phyloP scores from a whole-genome alignment of 768 basidiomycete species.

The Pleurotus tuoliensis region DNA sequence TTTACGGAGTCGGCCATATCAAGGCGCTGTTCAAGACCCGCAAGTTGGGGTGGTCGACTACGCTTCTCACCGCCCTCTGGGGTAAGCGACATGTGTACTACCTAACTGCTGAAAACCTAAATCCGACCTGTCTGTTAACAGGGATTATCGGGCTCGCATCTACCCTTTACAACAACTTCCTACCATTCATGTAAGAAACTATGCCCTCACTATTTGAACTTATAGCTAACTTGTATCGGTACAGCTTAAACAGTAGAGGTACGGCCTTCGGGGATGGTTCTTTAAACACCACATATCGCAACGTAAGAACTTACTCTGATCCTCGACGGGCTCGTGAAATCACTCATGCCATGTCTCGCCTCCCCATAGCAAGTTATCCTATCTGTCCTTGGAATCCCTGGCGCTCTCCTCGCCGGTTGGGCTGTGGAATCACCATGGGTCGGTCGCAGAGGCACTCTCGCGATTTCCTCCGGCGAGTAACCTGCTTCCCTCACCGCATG shows the following conservation, averaged over 20 bases:
- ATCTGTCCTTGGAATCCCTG: slow-evolving; percentile 64
- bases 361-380: slow-evolving; percentile 60
- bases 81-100: slow-evolving; percentile 20
- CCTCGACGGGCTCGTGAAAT: not conserved
- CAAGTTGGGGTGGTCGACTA: slow-evolving; percentile 65
- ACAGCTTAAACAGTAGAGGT: slow-evolving; percentile 60
- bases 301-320: slow-evolving; percentile 32
- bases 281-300: slow-evolving; percentile 69
- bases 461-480: slow-evolving; percentile 56
- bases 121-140: slow-evolving; percentile 19
- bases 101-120: not conserved
- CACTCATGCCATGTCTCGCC: not conserved
- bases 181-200: slow-evolving; percentile 1
- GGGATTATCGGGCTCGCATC: slow-evolving; percentile 76
- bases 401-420: slow-evolving; percentile 69
- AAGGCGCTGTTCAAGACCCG: slow-evolving; percentile 58
- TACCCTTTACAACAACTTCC: slow-evolving; percentile 57
- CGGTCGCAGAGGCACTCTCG: slow-evolving; percentile 65
- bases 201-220: not conserved
- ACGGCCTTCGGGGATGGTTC: slow-evolving; percentile 68
- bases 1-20: slow-evolving; percentile 37
- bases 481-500: slow-evolving; percentile 7
- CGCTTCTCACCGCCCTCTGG: slow-evolving; percentile 52
- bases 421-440: slow-evolving; percentile 61
- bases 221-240: not conserved